These are phyloP conservation scores for Ustilago hordei DNA, from an alignment of 1,284 basidiomycete genomes.

Conservation along the genomic window DNA sequence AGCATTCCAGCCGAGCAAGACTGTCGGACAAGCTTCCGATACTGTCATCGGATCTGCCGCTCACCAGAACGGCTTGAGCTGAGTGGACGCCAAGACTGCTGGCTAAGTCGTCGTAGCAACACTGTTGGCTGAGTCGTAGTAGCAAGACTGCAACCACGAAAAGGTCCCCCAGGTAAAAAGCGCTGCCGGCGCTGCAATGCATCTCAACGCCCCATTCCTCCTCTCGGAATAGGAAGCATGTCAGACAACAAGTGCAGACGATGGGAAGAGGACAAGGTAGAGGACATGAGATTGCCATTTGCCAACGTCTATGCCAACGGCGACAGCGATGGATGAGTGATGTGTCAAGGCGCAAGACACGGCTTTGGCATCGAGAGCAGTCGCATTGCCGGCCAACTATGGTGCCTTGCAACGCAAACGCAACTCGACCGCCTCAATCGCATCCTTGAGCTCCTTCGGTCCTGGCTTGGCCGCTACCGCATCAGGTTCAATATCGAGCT, in stretches of 20 bases:
- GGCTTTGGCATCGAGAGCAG: background rate
- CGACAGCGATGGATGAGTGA: background rate
- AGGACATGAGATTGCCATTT: background rate
- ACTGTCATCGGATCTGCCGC: background rate
- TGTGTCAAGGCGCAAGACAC: too few relatives aligned
- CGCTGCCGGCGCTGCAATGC: too few relatives aligned
- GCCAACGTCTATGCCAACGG: constrained; percentile 1
- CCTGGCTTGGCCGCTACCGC: constrained; percentile 61
- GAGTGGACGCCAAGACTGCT: constrained; percentile 6
- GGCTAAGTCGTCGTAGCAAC: constrained; percentile 12
- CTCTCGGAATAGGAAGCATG: too few relatives aligned
- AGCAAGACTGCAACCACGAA: background rate
- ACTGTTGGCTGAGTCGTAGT: constrained; percentile 11
- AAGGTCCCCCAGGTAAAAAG: too few relatives aligned
- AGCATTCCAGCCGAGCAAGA: constrained; percentile 2
- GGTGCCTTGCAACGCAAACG: constrained; percentile 31
- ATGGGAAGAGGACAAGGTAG: constrained; percentile 1
- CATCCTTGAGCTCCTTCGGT: constrained; percentile 60
- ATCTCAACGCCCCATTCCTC: too few relatives aligned
- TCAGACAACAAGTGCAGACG: background rate
- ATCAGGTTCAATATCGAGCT: constrained; percentile 57
- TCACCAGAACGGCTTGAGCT: background rate
- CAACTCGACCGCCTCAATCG: constrained; percentile 57
- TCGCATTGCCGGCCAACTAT: background rate
- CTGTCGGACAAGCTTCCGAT: constrained; percentile 3